phyloP scores from a whole-genome alignment of 768 basidiomycete species.

The Tylopilus intermedius region DNA sequence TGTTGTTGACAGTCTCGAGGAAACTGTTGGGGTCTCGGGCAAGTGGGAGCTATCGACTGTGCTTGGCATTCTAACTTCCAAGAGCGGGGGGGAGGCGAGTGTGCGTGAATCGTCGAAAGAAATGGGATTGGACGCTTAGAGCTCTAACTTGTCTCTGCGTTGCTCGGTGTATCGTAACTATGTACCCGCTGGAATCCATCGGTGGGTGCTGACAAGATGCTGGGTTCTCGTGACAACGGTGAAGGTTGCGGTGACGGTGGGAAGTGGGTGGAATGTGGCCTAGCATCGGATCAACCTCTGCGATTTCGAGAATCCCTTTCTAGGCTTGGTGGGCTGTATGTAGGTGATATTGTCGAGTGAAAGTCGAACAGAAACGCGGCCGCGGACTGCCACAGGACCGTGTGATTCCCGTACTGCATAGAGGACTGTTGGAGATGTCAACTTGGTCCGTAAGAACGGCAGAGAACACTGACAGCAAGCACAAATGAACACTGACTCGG shows the following conservation, averaged over 20 bases:
- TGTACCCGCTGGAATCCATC: background rate
- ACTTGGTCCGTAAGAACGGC: background rate
- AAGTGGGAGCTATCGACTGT: slow-evolving; percentile 5
- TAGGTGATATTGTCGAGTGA: slow-evolving; percentile 37
- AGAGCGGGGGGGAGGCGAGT: slow-evolving; percentile 7
- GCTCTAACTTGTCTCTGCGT: background rate
- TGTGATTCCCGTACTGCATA: slow-evolving; percentile 54
- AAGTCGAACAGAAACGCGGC: slow-evolving; percentile 50
- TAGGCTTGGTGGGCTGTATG: slow-evolving; percentile 15
- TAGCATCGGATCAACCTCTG: slow-evolving; percentile 45
- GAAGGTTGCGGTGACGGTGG: background rate
- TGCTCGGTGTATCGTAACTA: background rate
- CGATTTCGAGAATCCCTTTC: slow-evolving; percentile 18
- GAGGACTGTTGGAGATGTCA: slow-evolving; percentile 36
- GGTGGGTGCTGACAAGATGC: background rate
- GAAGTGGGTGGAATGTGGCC: background rate
- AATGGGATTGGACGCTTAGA: background rate
- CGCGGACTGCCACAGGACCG: slow-evolving; percentile 45
- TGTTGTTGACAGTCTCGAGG: slow-evolving; percentile 11
- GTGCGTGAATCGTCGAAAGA: slow-evolving; percentile 7
- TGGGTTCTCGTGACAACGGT: slow-evolving; percentile 6
- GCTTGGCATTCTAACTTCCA: slow-evolving; percentile 14
- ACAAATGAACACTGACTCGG: slow-evolving; percentile 55
- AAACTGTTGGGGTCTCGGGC: background rate
- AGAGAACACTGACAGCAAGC: slow-evolving; percentile 47